Conservation (phyloP, 2,329 filamentous ascomycete species). For the Zymoseptoria brevis region DNA sequence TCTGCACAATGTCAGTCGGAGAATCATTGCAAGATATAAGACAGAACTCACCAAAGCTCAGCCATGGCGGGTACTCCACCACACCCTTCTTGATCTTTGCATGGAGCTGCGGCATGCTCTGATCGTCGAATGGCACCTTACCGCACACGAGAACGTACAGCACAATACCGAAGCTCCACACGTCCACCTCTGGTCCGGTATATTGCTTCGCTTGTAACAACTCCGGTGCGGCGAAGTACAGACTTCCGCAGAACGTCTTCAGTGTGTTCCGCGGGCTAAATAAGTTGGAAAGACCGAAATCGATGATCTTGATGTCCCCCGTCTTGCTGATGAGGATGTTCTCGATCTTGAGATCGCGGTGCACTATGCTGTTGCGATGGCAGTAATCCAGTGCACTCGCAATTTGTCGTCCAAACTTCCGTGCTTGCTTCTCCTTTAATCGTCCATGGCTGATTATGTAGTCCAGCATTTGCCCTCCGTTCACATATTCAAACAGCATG, state of each 20-base stretch:
- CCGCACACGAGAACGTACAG: conserved; percentile 95
- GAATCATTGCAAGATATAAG: neutral
- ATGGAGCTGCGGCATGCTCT: conserved; percentile 96
- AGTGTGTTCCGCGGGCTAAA: conserved; percentile 78
- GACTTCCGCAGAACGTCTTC: conserved; percentile 94
- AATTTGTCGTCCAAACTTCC: conserved; percentile 96
- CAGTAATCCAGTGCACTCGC: conserved; percentile 95
- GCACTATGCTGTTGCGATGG: conserved; percentile 95
- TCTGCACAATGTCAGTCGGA: conserved; percentile 47
- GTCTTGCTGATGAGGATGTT: conserved; percentile 99
- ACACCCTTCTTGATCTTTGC: conserved; percentile 97
- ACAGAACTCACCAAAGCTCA: conserved; percentile 67
- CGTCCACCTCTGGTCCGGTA: conserved; percentile 90
- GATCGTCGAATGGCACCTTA: conserved; percentile 97
- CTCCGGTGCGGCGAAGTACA: conserved; percentile 96
- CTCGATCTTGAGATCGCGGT: conserved; percentile 95
- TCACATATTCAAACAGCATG: conserved; percentile 99
- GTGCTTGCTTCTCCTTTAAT: conserved; percentile 94
- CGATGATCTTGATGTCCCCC: conserved; percentile 98
- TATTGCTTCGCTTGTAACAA: conserved; percentile 89
- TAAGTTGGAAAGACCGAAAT: conserved; percentile 94
- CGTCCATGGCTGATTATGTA: conserved; percentile 98
- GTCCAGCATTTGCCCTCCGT: conserved; percentile 97
- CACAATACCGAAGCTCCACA: conserved; percentile 98
- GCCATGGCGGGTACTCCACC: conserved; percentile 91